Evolutionary conservation across 2,329 filamentous ascomycete species (phyloP), one percentile per base, ranked within the genome.

Genomic region (Orbilia ellipsospora): DNA sequence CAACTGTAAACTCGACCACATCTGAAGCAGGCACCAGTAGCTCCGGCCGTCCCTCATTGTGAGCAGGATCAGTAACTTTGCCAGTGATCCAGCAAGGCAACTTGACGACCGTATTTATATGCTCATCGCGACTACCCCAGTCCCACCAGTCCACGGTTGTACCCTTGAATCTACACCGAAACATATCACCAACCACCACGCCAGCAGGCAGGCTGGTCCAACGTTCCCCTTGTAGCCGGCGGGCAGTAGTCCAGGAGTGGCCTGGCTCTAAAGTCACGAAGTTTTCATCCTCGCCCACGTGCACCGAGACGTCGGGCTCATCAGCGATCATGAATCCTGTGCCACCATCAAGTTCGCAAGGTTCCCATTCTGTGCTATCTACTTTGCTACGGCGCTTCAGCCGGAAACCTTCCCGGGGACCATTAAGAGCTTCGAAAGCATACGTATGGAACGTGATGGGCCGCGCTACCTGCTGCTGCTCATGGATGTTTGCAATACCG

Each of bases 21-120:
- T 45, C 42, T 45, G 42, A 45, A 45, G 42, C 42, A 45, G 42
- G 42, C 42, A 45, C 42, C 42, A 45, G 42, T 45, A 45, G 42
- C 42, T 45, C n/a, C 42, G 42, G 42, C 42, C 42, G 42, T 45
- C 42, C 42, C 42, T 45, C 42, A 45, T 45, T 45, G 42, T 45
- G 42, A 45, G 42, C 42, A 45, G 42, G 42, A 45, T 45, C 42
- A 45, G 42, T 45, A 45, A 45, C 42, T 45, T 45, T 45, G 42
- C 42, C 42, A 45, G 42, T 45, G 42, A 45, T 45, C 42, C 42
- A 45, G 42, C 42, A 45, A 45, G 42, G 42, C 42, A 45, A 45
- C 42, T 45, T 45, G 42, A 45, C 42, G 42, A 45, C 42, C 10
- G 42, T 45, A 45, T 45, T 45, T 45, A 45, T 45, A 45, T 45